These are phyloP conservation scores for Fusarium aywerte DNA, from an alignment of 2,329 filamentous ascomycete genomes.

Conservation along the genomic window DNA sequence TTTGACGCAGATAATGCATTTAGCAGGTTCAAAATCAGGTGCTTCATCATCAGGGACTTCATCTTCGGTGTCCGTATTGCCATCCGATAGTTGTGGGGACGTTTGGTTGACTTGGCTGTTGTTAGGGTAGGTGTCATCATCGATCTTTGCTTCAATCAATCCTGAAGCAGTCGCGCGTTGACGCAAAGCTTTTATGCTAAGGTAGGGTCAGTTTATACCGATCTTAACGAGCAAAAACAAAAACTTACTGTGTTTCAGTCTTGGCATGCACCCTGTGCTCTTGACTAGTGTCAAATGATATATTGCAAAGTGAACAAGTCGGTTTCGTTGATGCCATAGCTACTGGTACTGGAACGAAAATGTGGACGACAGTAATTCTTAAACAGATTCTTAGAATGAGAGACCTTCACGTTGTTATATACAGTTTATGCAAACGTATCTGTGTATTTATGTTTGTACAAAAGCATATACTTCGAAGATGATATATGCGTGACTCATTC, in stretches of 20 bases:
- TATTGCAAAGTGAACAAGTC: slow-evolving; percentile 7
- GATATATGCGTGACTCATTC: not conserved
- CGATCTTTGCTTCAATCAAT: not conserved
- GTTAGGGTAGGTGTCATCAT: not conserved
- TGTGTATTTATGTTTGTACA: not conserved
- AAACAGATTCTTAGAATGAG: not conserved
- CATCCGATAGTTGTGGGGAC: not conserved
- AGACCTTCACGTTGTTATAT: not conserved
- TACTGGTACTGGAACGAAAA: not conserved
- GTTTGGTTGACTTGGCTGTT: not conserved
- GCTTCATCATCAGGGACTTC: not conserved
- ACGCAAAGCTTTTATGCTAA: not conserved
- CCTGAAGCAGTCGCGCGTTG: slow-evolving; percentile 3
- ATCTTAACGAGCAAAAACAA: fast-evolving
- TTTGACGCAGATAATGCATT: slow-evolving; percentile 58
- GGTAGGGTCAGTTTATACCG: not conserved
- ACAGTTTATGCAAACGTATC: not conserved
- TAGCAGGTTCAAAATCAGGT: slow-evolving; percentile 42
- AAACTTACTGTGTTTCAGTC: slow-evolving; percentile 14
- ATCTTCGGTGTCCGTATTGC: not conserved
- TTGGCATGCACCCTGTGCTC: slow-evolving; percentile 24
- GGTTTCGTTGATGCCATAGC: not conserved
- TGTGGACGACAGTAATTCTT: not conserved
- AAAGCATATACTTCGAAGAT: not conserved
- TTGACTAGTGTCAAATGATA: slow-evolving; percentile 9